Evolutionary conservation across 2,329 filamentous ascomycete species (phyloP).

Genomic region (Colletotrichum graminicola): DNA sequence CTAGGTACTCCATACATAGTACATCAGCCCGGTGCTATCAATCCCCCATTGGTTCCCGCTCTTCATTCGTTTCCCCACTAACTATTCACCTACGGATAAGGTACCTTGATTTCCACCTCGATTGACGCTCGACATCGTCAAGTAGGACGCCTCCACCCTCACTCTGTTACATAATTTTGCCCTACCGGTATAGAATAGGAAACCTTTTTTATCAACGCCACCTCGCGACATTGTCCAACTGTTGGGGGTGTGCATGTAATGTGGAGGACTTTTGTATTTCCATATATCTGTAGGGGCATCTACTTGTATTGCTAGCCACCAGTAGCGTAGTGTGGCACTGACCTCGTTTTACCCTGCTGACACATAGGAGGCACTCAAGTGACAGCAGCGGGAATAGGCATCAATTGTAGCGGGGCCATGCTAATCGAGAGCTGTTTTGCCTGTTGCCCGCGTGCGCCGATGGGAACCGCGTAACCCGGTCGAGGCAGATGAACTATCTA

Average conservation of each 20-base stretch:
- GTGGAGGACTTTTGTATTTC: no score
- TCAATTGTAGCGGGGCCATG: not conserved
- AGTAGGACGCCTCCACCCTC: not conserved
- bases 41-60: conserved; percentile 12
- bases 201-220: not conserved
- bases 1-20: no score
- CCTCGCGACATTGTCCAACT: not conserved
- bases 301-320: no score
- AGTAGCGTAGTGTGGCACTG: no score
- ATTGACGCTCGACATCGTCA: not conserved
- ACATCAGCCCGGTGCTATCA: not conserved
- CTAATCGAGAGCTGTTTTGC: not conserved
- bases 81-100: no score
- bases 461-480: not conserved
- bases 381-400: not conserved
- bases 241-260: no score
- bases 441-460: not conserved
- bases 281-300: no score
- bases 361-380: not conserved
- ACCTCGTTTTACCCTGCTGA: not conserved
- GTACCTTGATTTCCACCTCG: not conserved
- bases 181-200: not conserved
- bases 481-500: no score
- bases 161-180: not conserved
- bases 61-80: not conserved